These are phyloP conservation scores for Rutidosis leptorrhynchoides DNA, from an alignment of 129 eudicot species.

Conservation along the genomic window DNA sequence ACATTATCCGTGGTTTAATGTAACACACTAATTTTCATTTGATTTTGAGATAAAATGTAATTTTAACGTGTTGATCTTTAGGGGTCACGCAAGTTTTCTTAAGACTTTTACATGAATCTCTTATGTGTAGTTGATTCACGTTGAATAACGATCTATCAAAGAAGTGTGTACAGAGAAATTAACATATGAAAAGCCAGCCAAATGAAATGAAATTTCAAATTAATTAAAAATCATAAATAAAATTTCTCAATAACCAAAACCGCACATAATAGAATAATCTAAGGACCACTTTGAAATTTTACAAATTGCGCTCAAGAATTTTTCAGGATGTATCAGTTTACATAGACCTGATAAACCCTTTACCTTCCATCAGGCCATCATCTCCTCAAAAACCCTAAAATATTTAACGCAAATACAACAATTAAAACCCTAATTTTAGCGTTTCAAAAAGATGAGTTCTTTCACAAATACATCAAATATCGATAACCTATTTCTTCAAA, in stretches of 20 bases:
- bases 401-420: not conserved
- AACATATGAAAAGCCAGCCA: not conserved
- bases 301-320: not conserved
- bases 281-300: not conserved
- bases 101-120: too few relatives aligned
- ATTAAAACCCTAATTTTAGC: not conserved
- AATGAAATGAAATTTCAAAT: too few relatives aligned
- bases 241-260: not conserved
- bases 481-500: slow-evolving; percentile 78
- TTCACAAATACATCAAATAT: slow-evolving; percentile 49
- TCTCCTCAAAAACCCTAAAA: slow-evolving; percentile 32
- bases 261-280: not conserved
- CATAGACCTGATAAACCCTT: not conserved
- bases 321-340: not conserved
- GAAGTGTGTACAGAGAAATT: too few relatives aligned
- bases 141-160: too few relatives aligned
- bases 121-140: too few relatives aligned
- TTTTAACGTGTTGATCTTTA: too few relatives aligned
- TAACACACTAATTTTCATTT: too few relatives aligned
- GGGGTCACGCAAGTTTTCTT: too few relatives aligned
- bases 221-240: not conserved
- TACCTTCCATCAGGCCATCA: not conserved
- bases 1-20: too few relatives aligned
- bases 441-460: slow-evolving; percentile 31
- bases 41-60: too few relatives aligned